phyloP scores from a whole-genome alignment of 2,329 filamentous ascomycete genomes.

The Cytospora piceae region DNA sequence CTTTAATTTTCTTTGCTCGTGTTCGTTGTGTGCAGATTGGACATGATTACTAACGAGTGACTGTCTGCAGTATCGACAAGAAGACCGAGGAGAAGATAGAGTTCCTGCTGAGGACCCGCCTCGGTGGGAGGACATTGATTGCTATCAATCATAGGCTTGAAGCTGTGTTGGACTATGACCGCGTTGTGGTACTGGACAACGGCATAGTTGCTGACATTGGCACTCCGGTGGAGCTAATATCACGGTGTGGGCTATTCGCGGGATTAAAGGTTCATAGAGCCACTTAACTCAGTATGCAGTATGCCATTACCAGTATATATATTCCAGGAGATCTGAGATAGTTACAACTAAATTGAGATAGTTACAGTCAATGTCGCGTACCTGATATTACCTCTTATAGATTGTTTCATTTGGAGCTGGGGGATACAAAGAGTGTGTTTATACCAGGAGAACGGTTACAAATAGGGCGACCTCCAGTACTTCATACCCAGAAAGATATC shows the following conservation, averaged over 20 bases:
- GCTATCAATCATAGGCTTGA: conserved; percentile 4
- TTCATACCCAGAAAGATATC: no score
- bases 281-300: no score
- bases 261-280: not conserved
- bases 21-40: not conserved
- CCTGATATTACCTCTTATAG: no score
- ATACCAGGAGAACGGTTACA: no score
- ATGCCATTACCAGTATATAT: not conserved
- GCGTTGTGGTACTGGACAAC: conserved; percentile 3
- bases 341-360: no score
- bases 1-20: not conserved
- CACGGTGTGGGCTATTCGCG: not conserved
- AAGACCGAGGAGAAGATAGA: conserved; percentile 6
- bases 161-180: not conserved
- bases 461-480: no score
- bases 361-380: no score
- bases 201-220: not conserved
- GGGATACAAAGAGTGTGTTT: no score
- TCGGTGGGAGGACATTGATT: conserved; percentile 2
- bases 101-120: not conserved
- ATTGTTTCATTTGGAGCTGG: no score
- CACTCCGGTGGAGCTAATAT: not conserved
- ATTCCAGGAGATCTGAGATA: no score
- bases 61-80: not conserved
- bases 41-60: not conserved